Conservation (phyloP, 1,284 basidiomycete species). For the Athelia sp. region DNA sequence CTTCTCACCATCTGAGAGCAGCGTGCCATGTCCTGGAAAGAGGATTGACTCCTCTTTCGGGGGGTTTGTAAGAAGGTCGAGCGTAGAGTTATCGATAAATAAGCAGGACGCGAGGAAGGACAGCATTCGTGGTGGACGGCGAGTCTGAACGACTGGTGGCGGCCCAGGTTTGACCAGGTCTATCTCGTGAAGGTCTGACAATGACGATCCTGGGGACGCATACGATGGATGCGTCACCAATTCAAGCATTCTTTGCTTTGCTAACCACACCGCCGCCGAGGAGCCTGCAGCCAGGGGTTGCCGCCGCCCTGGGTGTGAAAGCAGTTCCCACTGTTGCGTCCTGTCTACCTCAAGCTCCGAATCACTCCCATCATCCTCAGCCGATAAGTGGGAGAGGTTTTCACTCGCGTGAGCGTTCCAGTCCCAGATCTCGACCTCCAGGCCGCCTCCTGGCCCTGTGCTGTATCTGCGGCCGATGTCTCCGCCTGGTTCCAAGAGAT, state of each 20-base stretch:
- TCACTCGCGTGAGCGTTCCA: constrained; percentile 9
- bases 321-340: neutral
- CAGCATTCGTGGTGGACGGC: constrained; percentile 15
- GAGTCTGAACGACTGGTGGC: neutral
- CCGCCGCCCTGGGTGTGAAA: constrained; percentile 1
- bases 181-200: neutral
- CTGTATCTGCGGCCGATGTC: constrained; percentile 3
- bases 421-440: constrained; percentile 25
- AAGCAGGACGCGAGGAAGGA: constrained; percentile 27
- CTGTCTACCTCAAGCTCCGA: neutral
- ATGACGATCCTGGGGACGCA: neutral
- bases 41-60: constrained; percentile 22
- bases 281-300: constrained; percentile 1
- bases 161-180: neutral
- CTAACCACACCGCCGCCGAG: neutral
- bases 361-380: constrained; percentile 5
- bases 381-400: too few relatives aligned
- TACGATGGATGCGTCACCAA: neutral
- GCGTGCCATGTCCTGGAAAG: constrained; percentile 19
- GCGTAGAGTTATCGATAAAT: constrained; percentile 27
- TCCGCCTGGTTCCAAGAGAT: neutral
- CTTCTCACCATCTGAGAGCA: too few relatives aligned
- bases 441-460: constrained; percentile 8
- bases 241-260: neutral
- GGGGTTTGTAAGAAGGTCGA: constrained; percentile 25